phyloP scores from a whole-genome alignment of 192 early-diverging fungal species.

The Umbelopsis sp. region DNA sequence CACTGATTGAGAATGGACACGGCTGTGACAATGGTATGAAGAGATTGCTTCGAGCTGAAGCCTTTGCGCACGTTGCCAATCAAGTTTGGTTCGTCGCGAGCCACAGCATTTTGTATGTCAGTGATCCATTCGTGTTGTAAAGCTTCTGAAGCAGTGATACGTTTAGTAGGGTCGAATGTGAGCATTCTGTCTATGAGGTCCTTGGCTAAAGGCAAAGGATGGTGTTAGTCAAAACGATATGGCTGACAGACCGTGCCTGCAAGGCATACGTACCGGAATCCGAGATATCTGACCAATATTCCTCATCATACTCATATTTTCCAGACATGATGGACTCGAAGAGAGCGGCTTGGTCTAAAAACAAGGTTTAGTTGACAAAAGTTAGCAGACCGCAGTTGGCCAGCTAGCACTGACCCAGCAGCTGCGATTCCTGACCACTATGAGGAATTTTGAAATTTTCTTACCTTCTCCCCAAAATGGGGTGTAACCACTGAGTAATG shows the following conservation, averaged over 20 bases:
- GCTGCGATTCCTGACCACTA: too few species aligned
- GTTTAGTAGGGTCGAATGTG: slow-evolving; percentile 66
- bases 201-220: slow-evolving; percentile 52
- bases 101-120: slow-evolving; percentile 34
- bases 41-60: slow-evolving; percentile 52
- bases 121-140: slow-evolving; percentile 86
- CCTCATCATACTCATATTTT: slow-evolving; percentile 71
- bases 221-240: background rate
- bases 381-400: background rate
- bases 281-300: slow-evolving; percentile 84
- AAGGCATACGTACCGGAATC: slow-evolving; percentile 40
- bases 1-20: slow-evolving; percentile 30
- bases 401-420: too few species aligned
- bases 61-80: slow-evolving; percentile 75
- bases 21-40: slow-evolving; percentile 30
- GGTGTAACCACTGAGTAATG: slow-evolving; percentile 81
- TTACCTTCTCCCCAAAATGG: slow-evolving; percentile 63
- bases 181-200: slow-evolving; percentile 72
- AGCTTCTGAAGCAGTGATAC: slow-evolving; percentile 81
- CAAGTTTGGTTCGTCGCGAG: slow-evolving; percentile 70
- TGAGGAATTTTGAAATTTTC: too few species aligned
- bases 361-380: background rate
- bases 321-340: slow-evolving; percentile 72
- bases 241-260: background rate
- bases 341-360: slow-evolving; percentile 55